Base-by-base conservation (phyloP, 208 protist species). In the Polymyxa betae region DNA sequence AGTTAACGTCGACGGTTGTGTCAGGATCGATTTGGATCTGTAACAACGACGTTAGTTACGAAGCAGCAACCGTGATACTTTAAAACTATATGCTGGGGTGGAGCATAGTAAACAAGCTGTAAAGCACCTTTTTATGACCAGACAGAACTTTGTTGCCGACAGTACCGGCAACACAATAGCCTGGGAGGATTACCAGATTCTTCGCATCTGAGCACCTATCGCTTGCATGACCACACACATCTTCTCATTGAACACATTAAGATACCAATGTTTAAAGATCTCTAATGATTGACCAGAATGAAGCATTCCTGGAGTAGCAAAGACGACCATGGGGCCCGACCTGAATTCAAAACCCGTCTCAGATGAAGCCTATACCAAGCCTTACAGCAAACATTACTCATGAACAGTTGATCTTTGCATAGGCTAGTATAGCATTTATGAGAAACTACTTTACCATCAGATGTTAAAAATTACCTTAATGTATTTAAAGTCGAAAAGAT, bases 231-330 rank as follows among this genome's bases (percentile, higher is more conserved):
- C n/a, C n/a, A n/a, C n/a, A n/a, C n/a, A n/a, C n/a, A n/a, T n/a
- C n/a, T n/a, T n/a, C n/a, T 29, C 5, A 60, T 29, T 24, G 49
- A 60, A 60, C 5, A 29, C 12, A 29, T 60, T 60, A 60, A 60
- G 49, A 24, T 60, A 60, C 96, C 96, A 98, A 46, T 93, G 91
- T 38, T 95, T 95, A 89, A 98, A 97, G 0, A 93, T 88, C 72
- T 93, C 92, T 0, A 93, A 72, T 38, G 91, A 87, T 0, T 91
- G 66, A 77, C 95, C 95, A 0, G 92, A 95, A 91, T 97, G 95
- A 10, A 98, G 92, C 97, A 98, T 98, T 46, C 97, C 97, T 0
- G 96, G 96, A 5, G 97, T 97, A 0, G 97, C 96, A 89, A 98
- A 97, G 0, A 98, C 90, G 0, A 98, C 96, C 93, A 95, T 94